Evolutionary conservation across 345 rosid genomes (phyloP), one percentile per base, ranked within the genome.

Genomic region (Kernera saxatilis): DNA sequence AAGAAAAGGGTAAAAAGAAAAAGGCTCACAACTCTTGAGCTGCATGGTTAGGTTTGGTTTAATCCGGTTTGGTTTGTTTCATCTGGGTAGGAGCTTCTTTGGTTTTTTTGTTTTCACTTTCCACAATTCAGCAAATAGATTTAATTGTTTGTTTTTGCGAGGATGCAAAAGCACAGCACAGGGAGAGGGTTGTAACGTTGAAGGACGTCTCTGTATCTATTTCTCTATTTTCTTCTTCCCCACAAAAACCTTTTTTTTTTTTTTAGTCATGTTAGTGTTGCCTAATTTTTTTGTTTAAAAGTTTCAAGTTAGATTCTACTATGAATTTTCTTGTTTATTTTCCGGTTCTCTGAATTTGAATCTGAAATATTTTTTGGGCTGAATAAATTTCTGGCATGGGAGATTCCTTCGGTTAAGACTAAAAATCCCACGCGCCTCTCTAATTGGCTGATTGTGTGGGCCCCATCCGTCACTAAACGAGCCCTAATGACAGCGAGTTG

Each of bases 1-100:
- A 58, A 67, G 61, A 65, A 33, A 71, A 43, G 2, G 59, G 30
- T 6, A 70, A 33, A 41, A 44, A 10, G 12, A 21, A 19, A 40
- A 72, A 50, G 73, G 69, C 57, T 67, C 69, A 74, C 49, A 35
- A 67, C 73, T 74, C 69, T 59, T 67, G 73, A 67, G 73, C 73
- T 74, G 14, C 27, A 41, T 51, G 63, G 68, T 51, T 74, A 55
- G 63, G 37, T 39, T 58, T 5, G 33, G 37, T 36, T 35, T 18
- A 21, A 22, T 56, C 55, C 37, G 53, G 48, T 44, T 50, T 40
- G 54, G 44, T 37, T 56, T 8, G 17, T 35, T 71, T 30, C 8
- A 29, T 37, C 23, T 5, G 30, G 71, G 59, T 58, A 73, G 72
- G 67, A 66, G 45, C 30, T 36, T 27, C 3, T 35, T 59, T 61